Evolutionary conservation across 257 asterid species (phyloP), one percentile per base, ranked within the genome.

Genomic region (Craterostigma plantagineum): DNA sequence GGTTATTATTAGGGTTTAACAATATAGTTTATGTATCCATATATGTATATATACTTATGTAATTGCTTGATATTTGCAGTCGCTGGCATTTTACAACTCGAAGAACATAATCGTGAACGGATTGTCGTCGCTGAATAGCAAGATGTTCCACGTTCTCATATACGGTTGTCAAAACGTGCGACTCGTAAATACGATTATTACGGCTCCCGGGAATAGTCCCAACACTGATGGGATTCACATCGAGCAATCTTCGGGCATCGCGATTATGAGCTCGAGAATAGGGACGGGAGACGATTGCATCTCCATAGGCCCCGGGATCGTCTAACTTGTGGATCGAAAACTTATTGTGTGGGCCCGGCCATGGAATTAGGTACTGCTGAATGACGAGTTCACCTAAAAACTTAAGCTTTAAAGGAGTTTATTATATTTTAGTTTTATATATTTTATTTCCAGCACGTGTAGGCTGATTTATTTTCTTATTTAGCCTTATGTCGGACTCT

Each of bases 341-440:
- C 18, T 36, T 77, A 7, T 40, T 60, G 1, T 77, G 91, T 12
- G 91, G 91, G 27, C 91, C 91, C 1, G 91, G 91, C 23, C 91
- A 77, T 16, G 91, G 91, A 9, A 59, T 77, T 38, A 77, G 91
- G 84, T 77, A 54, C n/a, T n/a, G n/a, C n/a, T n/a, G n/a, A n/a
- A n/a, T n/a, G n/a, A n/a, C n/a, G n/a, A n/a, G n/a, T n/a, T n/a
- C n/a, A n/a, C n/a, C n/a, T n/a, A n/a, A n/a, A n/a, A n/a, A n/a
- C n/a, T n/a, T n/a, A n/a, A n/a, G n/a, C n/a, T n/a, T n/a, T n/a
- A n/a, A n/a, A n/a, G n/a, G n/a, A n/a, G n/a, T n/a, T n/a, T n/a
- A n/a, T n/a, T n/a, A n/a, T n/a, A n/a, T n/a, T n/a, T n/a, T n/a
- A n/a, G n/a, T n/a, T n/a, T n/a, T n/a, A n/a, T n/a, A n/a, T n/a